Conservation (phyloP, 495 filamentous ascomycete species). For the Pseudevernia furfuracea region DNA sequence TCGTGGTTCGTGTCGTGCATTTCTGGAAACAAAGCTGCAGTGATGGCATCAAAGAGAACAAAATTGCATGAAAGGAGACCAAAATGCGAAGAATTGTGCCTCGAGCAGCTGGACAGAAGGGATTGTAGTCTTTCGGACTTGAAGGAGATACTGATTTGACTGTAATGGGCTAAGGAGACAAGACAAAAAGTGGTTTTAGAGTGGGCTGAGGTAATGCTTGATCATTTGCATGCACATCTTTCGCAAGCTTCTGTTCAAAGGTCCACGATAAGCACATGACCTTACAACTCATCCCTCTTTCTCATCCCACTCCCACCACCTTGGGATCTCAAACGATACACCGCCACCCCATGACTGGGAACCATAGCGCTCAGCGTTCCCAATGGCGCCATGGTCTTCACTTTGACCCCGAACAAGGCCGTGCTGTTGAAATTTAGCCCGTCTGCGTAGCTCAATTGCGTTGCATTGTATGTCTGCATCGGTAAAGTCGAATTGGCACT, state of each 20-base stretch:
- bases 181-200: too few relatives aligned
- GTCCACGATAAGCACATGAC: not conserved
- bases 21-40: too few relatives aligned
- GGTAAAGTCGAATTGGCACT: conserved; percentile 18
- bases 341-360: conserved; percentile 37
- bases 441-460: conserved; percentile 35
- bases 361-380: conserved; percentile 38
- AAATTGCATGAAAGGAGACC: too few relatives aligned
- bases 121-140: not conserved
- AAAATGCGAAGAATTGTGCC: too few relatives aligned
- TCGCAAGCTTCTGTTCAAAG: not conserved
- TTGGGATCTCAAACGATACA: conserved; percentile 40
- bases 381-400: conserved; percentile 34
- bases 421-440: conserved; percentile 33
- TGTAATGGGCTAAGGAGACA: not conserved
- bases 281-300: conserved; percentile 41
- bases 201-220: not conserved
- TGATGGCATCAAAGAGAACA: too few relatives aligned
- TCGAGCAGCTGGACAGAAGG: too few relatives aligned
- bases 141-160: not conserved
- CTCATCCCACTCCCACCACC: conserved; percentile 19
- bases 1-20: too few relatives aligned
- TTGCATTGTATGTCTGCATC: conserved; percentile 36
- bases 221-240: not conserved
- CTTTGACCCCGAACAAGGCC: conserved; percentile 38